Percentiles rank a stretch among this genome's conserved stretches.
Conservation (phyloP, 192 early-diverging fungal genomes). For the Chytriomyces sp. region DNA sequence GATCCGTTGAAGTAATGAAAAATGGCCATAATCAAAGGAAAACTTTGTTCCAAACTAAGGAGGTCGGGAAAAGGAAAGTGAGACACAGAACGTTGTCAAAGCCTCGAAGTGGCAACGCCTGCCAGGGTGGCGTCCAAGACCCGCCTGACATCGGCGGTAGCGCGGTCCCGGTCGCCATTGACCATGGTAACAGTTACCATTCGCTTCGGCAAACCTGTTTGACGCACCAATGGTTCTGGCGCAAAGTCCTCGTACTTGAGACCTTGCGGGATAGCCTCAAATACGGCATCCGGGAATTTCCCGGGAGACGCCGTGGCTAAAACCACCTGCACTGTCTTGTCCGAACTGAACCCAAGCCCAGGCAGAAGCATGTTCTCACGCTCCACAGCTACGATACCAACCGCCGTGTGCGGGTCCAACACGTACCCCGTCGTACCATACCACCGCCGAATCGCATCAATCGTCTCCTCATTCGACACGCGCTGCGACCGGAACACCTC, state of each 20-base stretch:
- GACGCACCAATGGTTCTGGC: constrained; percentile 44
- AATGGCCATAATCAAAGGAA: no score
- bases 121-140: constrained; percentile 17
- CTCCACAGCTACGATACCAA: constrained; percentile 88
- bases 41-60: no score
- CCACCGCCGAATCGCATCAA: constrained; percentile 63
- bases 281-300: constrained; percentile 93
- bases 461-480: constrained; percentile 74
- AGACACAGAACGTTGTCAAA: no score
- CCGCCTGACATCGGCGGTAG: constrained; percentile 5
- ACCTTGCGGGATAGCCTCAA: constrained; percentile 58
- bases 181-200: constrained; percentile 17
- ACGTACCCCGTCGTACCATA: constrained; percentile 79
- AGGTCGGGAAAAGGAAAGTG: no score
- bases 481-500: constrained; percentile 72
- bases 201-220: constrained; percentile 50
- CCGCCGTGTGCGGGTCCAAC: constrained; percentile 95
- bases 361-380: not conserved
- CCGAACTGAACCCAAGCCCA: constrained; percentile 20
- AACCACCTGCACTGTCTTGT: constrained; percentile 55
- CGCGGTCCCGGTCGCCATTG: constrained; percentile 11
- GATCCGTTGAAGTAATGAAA: no score
- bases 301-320: constrained; percentile 94
- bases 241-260: constrained; percentile 56
- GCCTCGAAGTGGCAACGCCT: not conserved